These are phyloP conservation scores for Saitozyma sp. DNA, from an alignment of 768 basidiomycete species.

Conservation along the genomic window DNA sequence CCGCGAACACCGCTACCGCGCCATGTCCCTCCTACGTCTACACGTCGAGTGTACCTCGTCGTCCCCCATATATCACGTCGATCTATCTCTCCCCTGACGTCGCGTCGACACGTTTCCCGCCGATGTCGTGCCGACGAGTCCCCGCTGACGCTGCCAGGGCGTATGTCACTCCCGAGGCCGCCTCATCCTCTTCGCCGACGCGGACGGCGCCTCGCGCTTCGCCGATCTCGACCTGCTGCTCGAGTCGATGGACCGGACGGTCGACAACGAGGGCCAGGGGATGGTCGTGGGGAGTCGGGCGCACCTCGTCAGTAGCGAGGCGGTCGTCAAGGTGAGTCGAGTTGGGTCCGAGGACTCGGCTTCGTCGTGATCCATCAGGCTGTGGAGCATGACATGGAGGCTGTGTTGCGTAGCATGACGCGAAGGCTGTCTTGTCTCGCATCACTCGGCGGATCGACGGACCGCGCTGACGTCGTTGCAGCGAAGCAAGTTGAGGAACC, in stretches of 20 bases:
- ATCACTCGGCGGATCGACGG: background rate
- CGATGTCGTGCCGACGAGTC: no score
- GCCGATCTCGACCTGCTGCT: constrained; percentile 79
- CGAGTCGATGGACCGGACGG: constrained; percentile 64
- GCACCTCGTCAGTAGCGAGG: constrained; percentile 86
- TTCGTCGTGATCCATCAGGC: no score
- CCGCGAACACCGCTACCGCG: no score
- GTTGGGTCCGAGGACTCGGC: no score
- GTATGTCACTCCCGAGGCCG: constrained; percentile 77
- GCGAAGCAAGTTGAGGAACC: constrained; percentile 84
- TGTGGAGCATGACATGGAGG: no score
- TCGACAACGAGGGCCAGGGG: constrained; percentile 60
- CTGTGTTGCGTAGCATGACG: no score
- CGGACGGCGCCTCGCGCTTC: constrained; percentile 89
- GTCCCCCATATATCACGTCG: no score
- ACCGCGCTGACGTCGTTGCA: constrained; percentile 48
- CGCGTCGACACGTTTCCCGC: no score
- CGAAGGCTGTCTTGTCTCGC: background rate
- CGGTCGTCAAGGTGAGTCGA: constrained; percentile 88
- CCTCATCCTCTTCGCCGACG: constrained; percentile 85
- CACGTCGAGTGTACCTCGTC: no score
- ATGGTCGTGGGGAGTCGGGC: constrained; percentile 82
- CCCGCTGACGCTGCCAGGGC: constrained; percentile 55
- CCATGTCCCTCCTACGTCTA: no score
- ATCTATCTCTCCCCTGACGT: no score